Percentiles rank a stretch among this genome's conserved stretches.
These are phyloP conservation scores for Bolboschoenus planiculmis DNA, from an alignment of 176 grass and related monocot genomes.

Conservation along the genomic window DNA sequence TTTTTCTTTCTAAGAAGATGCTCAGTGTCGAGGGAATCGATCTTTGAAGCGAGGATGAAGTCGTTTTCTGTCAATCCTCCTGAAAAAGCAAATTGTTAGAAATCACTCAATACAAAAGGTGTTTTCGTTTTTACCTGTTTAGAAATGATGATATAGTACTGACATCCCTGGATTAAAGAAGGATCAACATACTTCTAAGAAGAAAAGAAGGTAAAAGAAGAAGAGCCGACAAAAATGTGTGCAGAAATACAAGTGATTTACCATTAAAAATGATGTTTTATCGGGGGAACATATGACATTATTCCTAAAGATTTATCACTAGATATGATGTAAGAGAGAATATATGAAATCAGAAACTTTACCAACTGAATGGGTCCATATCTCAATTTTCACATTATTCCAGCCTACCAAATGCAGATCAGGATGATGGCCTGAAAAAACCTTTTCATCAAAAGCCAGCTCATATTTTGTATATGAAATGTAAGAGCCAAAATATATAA, in stretches of 20 bases:
- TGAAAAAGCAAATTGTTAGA: conserved; percentile 26
- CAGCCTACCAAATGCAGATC: conserved; percentile 92
- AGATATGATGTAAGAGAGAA: neutral
- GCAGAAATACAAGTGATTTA: neutral
- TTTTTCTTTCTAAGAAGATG: conserved; percentile 58
- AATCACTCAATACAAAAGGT: neutral
- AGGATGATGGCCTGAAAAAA: conserved; percentile 83
- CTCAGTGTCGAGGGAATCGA: conserved; percentile 49
- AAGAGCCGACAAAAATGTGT: neutral
- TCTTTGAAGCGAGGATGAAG: conserved; percentile 89
- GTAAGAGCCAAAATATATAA: neutral
- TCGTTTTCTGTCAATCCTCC: conserved; percentile 80
- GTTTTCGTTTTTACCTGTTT: neutral
- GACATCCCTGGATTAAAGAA: neutral
- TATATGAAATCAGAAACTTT: conserved; percentile 31
- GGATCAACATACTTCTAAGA: neutral
- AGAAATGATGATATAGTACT: conserved; percentile 1
- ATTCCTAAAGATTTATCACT: neutral
- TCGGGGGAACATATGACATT: neutral
- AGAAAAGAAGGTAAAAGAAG: neutral
- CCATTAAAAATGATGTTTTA: neutral
- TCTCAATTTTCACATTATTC: conserved; percentile 91
- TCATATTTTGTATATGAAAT: neutral
- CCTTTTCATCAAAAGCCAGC: neutral
- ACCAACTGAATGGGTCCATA: conserved; percentile 96